Conservation (phyloP, 1,139 yeast species). For the Protomyces macrosporus region DNA sequence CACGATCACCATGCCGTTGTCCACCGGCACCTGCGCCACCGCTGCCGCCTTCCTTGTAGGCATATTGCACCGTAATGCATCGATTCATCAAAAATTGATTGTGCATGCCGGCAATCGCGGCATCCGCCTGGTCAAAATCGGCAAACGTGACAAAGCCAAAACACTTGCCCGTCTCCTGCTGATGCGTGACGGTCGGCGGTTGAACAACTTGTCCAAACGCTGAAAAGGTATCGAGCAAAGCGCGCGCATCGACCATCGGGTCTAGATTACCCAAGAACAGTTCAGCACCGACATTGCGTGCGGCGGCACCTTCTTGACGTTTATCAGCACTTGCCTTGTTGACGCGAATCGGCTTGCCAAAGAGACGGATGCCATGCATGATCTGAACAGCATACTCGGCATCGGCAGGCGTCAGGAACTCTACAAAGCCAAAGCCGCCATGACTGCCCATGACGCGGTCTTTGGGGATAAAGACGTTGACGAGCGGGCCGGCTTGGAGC, state of each 20-base stretch:
- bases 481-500: slow-evolving; percentile 78
- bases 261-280: slow-evolving; percentile 69
- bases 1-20: slow-evolving; percentile 70
- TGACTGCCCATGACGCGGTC: slow-evolving; percentile 66
- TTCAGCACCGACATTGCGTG: slow-evolving; percentile 64
- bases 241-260: slow-evolving; percentile 59
- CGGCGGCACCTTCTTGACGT: slow-evolving; percentile 30
- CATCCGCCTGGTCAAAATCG: slow-evolving; percentile 64
- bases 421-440: slow-evolving; percentile 88
- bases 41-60: slow-evolving; percentile 47
- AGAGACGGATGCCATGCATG: slow-evolving; percentile 59
- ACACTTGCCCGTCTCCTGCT: slow-evolving; percentile 54
- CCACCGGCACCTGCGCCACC: slow-evolving; percentile 43
- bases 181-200: slow-evolving; percentile 53
- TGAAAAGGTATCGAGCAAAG: slow-evolving; percentile 56
- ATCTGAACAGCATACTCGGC: slow-evolving; percentile 65
- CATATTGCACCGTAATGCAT: slow-evolving; percentile 59
- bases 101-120: slow-evolving; percentile 64
- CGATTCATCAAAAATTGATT: slow-evolving; percentile 66
- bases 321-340: slow-evolving; percentile 47
- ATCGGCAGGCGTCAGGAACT: slow-evolving; percentile 56
- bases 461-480: slow-evolving; percentile 65
- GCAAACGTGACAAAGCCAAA: slow-evolving; percentile 61
- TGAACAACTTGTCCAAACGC: slow-evolving; percentile 61
- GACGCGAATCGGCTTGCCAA: slow-evolving; percentile 59